A percentile compares a stretch with the other conserved stretches of the same genome.
Conservation (phyloP, 208 protist genomes). For the Acanthamoeba healyi region DNA sequence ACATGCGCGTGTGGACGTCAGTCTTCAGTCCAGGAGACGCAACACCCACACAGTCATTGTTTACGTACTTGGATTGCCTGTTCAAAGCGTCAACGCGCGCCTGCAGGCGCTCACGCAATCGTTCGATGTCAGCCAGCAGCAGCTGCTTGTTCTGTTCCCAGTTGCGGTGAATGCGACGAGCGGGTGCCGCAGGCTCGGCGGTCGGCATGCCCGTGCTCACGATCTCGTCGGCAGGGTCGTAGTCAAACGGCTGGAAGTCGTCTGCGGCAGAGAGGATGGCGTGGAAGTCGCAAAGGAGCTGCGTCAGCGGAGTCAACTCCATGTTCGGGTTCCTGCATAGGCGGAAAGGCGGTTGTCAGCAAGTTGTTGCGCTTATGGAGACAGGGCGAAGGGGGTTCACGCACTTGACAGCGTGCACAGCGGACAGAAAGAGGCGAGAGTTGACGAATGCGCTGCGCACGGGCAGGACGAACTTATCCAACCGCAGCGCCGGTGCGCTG, state of each 20-base stretch:
- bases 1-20: background rate
- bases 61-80: background rate
- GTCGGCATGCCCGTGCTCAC: background rate
- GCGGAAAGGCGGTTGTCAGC: background rate
- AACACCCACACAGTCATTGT: background rate
- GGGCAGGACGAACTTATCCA: background rate
- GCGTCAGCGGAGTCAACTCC: background rate
- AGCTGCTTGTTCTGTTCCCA: background rate
- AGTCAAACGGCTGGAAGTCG: constrained; percentile 47
- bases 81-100: background rate
- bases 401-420: background rate
- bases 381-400: background rate
- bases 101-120: background rate
- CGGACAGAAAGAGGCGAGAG: constrained; percentile 4
- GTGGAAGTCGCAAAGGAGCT: background rate
- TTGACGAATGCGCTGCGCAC: constrained; percentile 58
- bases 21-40: no score
- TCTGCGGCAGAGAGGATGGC: background rate
- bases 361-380: no score
- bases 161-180: background rate
- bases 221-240: background rate
- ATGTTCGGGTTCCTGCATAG: background rate
- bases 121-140: constrained; percentile 6
- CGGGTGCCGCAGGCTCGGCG: background rate
- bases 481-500: background rate